Evolutionary conservation across 2,329 filamentous ascomycete species (phyloP), one percentile per base, ranked within the genome.

Genomic region (Penicillium sp.): DNA sequence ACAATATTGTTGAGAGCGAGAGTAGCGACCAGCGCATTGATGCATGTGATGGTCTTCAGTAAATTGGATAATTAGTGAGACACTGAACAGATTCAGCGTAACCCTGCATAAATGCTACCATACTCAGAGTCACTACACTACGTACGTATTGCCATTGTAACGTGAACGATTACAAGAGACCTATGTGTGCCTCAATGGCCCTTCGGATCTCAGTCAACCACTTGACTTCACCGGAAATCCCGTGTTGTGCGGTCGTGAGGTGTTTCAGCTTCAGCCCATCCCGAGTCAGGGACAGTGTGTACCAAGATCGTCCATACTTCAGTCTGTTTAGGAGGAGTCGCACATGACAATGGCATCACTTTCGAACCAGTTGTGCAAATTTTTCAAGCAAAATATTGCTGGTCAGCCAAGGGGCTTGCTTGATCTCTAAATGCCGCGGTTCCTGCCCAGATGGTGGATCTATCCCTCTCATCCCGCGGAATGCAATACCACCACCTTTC

Each of bases 141-240:
- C 12, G 12, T 6, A 21, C 5, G 23, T 31, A 25, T 9, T 23
- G 13, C 1, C 23, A 1, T 48, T 12, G 15, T 25, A 23, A 33
- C 10, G 2, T 25, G 5, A 15, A 17, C 2, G 13, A 25, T 15
- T 13, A 1, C n/a, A 19, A 8, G 6, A 25, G 31, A 6, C 19
- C 6, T 6, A 10, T n/a, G 29, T 17, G 7, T n/a, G 29, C 9
- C 9, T 4, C 2, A 12, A 23, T 0, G 13, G 3, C 3, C 4
- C 17, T 6, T 8, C 6, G 10, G 3, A 33, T 33, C 5, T 27
- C 4, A 9, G 13, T 45, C 25, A 31, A 31, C 15, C 4, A 41
- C 45, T 60, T 58, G 56, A 60, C 59, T 57, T 67, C 52, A 62
- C 25, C 8, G 6, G 50, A 60, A 57, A 67, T 62, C 13, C n/a